Evolutionary conservation across 164 flowering plant species (phyloP), one percentile per base, ranked within the genome.

Genomic region (grape (Vitis vinifera)): DNA sequence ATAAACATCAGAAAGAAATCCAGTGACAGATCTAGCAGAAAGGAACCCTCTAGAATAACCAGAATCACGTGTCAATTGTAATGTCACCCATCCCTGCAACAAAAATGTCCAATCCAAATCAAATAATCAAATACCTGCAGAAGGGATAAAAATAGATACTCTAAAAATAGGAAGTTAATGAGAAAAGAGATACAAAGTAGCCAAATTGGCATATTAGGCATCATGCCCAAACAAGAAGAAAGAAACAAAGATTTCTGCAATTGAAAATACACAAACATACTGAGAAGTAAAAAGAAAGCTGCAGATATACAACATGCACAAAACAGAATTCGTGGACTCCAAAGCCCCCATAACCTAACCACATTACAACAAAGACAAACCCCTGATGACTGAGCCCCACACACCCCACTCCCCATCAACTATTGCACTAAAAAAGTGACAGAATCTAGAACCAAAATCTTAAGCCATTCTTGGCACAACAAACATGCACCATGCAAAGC

Each of bases 11-110:
- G 95, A 78, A 11, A 96, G 90, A 71, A 93, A 89, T 29, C 97
- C 98, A 66, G 88, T 93, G 62, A 96, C 97, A 73, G 95, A 81
- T 84, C 94, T 85, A 56, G 97, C 89, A 68, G 97, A 89, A 57
- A 94, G 55, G 74, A 74, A 92, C 15, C 97, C 91, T 77, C 91
- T 82, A 13, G 89, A 69, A 76, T 56, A 70, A 60, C 75, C 69
- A 30, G 85, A 73, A 64, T 92, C 97, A 31, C 97, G 92, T 3
- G 84, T 89, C 75, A 91, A 77, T 77, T 92, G 98, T 71, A 94
- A 69, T 65, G 98, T 92, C 29, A 87, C 83, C 90, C 86, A 87
- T 74, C 97, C 98, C 98, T 94, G 84, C 75, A 78, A 66, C 64
- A 81, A 75, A 13, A 3, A 17, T 10, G 55, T 16, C 10, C 16